Base-by-base conservation (phyloP, 2,329 filamentous ascomycete genomes). In the Trichoderma asperellum region DNA sequence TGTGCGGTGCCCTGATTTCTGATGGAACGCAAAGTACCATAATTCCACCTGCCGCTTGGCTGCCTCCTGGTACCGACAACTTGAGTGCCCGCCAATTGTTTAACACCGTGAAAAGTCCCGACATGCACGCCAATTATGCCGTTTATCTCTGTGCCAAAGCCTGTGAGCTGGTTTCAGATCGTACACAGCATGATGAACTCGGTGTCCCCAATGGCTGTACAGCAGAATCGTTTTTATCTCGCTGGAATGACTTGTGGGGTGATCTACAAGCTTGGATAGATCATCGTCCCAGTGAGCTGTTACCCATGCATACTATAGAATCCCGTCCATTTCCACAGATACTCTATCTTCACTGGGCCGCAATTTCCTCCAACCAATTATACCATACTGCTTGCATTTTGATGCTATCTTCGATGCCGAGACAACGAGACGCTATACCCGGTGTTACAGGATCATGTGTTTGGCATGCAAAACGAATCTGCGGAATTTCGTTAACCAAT, bases 71-170 rank as follows among this genome's bases (percentile, higher is more conserved):
- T 21, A 57, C 62, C 0, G 52, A 65, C 35, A 52, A 47, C 52
- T 18, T 27, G 11, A 34, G 32, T 24, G 52, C 27, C 16, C 52
- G 62, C 4, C 52, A 57, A 32, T 11, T 7, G 6, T 65, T 65
- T 14, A 24, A 47, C 5, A 47, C 43, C 24, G 27, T 47, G n/a
- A 52, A 34, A 40, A 24, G 27, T 16, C 80, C 83, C 5, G 87
- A 89, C 72, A 87, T 85, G 81, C 83, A 87, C 71, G 87, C 87
- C 37, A 89, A 89, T 72, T 86, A 86, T 71, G 82, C 86, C 8
- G 86, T 89, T 2, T 89, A 86, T 71, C 80, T 89, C 1, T 84
- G 82, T 62, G 83, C 86, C 4, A 82, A 81, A 68, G 82, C 83
- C 2, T 86, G 83, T 69, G 82, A 87, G 71, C 80, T 88, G 3